phyloP scores from a whole-genome alignment of 1,284 basidiomycete genomes.

The Wolfiporia cocos region DNA sequence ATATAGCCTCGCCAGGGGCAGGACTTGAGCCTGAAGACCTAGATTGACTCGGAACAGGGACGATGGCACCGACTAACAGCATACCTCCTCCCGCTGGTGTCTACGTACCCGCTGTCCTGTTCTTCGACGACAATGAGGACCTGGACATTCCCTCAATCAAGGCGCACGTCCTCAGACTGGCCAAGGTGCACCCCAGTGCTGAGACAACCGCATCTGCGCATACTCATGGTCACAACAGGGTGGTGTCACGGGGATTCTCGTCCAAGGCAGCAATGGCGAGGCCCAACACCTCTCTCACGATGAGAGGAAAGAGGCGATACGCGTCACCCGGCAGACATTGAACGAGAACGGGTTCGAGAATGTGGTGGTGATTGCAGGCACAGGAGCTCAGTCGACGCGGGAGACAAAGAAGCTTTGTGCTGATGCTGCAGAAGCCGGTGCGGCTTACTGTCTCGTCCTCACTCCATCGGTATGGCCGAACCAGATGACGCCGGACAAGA shows the following conservation, averaged over 20 bases:
- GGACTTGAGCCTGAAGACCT: constrained; percentile 1
- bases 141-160: constrained; percentile 55
- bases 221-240: no score
- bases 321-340: constrained; percentile 66
- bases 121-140: constrained; percentile 61
- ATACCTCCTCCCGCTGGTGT: constrained; percentile 52
- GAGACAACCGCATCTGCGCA: no score
- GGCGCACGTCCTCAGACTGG: constrained; percentile 62
- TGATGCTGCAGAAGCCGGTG: constrained; percentile 79
- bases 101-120: constrained; percentile 72
- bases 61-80: constrained; percentile 13
- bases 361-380: constrained; percentile 78
- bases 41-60: constrained; percentile 1
- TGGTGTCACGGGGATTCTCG: constrained; percentile 67
- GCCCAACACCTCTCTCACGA: constrained; percentile 71
- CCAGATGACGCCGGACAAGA: constrained; percentile 55
- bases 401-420: constrained; percentile 78
- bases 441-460: constrained; percentile 70
- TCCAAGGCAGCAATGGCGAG: constrained; percentile 75
- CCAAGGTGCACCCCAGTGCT: constrained; percentile 41
- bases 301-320: constrained; percentile 63
- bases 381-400: constrained; percentile 75
- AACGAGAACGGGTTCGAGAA: constrained; percentile 67
- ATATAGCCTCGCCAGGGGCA: constrained; percentile 1
- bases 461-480: constrained; percentile 66